A percentile compares a stretch with the other conserved stretches of the same genome.
These are phyloP conservation scores for Pythium insidiosum DNA, from an alignment of 352 stramenopile genomes.

Conservation along the genomic window DNA sequence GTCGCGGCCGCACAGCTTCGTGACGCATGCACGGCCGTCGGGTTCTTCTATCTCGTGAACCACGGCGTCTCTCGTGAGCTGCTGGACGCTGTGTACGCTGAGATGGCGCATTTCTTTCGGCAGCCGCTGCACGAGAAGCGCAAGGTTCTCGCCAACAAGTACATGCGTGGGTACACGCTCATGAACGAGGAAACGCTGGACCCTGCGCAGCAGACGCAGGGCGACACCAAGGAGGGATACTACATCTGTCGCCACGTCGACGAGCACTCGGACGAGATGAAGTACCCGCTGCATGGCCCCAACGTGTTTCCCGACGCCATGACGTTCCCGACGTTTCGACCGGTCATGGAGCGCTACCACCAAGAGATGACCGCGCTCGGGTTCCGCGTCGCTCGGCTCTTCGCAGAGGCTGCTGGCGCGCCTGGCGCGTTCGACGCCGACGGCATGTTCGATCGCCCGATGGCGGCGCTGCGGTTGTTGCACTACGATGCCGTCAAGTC, in stretches of 20 bases:
- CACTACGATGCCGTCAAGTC: constrained; percentile 67
- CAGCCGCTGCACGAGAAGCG: constrained; percentile 38
- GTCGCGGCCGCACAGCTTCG: no score
- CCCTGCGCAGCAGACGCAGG: constrained; percentile 35
- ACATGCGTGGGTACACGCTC: constrained; percentile 66
- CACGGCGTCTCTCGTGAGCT: constrained; percentile 33
- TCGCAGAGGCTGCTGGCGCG: constrained; percentile 44
- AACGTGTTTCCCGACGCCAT: constrained; percentile 48
- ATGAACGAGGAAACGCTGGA: constrained; percentile 76
- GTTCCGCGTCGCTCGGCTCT: constrained; percentile 43
- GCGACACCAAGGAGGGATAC: constrained; percentile 72
- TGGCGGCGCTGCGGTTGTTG: constrained; percentile 71
- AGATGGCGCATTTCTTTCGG: constrained; percentile 53
- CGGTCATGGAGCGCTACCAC: constrained; percentile 44
- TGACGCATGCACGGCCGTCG: constrained; percentile 46
- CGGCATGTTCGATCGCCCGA: constrained; percentile 69
- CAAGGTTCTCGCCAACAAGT: constrained; percentile 54
- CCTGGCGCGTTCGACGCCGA: constrained; percentile 32
- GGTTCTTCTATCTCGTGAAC: constrained; percentile 66
- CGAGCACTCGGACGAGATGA: constrained; percentile 41
- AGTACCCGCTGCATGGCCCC: constrained; percentile 46
- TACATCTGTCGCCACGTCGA: constrained; percentile 69
- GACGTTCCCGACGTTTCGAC: constrained; percentile 36
- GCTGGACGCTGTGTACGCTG: constrained; percentile 35
- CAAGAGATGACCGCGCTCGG: constrained; percentile 35